A percentile compares a stretch with the other conserved stretches of the same genome.
phyloP scores from a whole-genome alignment of 768 basidiomycete species.

The Sarcomyxa edulis region DNA sequence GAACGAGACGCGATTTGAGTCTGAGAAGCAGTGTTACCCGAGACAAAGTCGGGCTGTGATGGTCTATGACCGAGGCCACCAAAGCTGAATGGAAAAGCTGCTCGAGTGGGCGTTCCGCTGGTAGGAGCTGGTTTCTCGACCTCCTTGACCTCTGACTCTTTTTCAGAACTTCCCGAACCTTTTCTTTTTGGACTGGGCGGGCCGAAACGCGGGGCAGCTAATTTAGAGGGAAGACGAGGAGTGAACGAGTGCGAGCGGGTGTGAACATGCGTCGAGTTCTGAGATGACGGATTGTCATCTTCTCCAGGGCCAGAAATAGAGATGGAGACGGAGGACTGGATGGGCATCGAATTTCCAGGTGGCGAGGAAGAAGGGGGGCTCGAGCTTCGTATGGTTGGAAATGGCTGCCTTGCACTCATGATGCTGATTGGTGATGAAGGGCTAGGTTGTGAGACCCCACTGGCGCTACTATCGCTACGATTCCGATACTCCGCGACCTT shows the following conservation, averaged over 20 bases:
- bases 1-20: conserved; percentile 9
- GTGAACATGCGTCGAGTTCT: conserved; percentile 42
- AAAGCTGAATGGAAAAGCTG: conserved; percentile 11
- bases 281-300: conserved; percentile 21
- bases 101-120: conserved; percentile 7
- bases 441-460: conserved; percentile 29
- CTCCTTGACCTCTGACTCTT: conserved; percentile 17
- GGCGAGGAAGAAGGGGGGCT: conserved; percentile 27
- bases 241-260: conserved; percentile 67
- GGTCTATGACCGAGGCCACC: conserved; percentile 11
- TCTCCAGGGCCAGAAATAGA: conserved; percentile 40
- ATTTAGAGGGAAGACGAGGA: conserved; percentile 65
- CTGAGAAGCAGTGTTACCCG: conserved; percentile 1
- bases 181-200: conserved; percentile 56
- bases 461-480: conserved; percentile 52
- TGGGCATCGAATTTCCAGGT: conserved; percentile 28
- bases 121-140: conserved; percentile 4
- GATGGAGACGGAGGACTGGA: conserved; percentile 33
- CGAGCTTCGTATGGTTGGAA: conserved; percentile 30
- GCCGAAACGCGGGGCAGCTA: conserved; percentile 49
- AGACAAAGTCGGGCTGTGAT: conserved; percentile 4
- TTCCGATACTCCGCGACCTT: conserved; percentile 63
- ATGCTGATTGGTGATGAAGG: conserved; percentile 26
- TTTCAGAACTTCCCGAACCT: conserved; percentile 37
- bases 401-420: conserved; percentile 33